Evolutionary conservation across 1,139 yeast species (phyloP).

Genomic region (Candida mesenterica): DNA sequence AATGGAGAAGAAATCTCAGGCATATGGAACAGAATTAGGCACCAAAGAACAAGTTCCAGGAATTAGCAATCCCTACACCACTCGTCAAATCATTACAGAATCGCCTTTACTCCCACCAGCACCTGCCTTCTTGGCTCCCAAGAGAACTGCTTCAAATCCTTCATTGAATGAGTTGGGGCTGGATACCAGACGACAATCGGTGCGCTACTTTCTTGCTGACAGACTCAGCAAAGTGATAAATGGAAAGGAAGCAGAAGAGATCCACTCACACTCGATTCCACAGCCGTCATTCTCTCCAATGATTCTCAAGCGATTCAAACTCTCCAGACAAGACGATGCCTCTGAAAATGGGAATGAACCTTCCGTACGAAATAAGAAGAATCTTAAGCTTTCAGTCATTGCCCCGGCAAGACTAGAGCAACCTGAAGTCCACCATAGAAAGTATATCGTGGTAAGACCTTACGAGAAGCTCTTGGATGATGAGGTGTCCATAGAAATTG

Average conservation of each 20-base stretch:
- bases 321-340: slow-evolving; percentile 7
- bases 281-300: slow-evolving; percentile 26
- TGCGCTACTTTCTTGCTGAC: slow-evolving; percentile 16
- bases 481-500: slow-evolving; percentile 32
- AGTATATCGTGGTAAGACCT: slow-evolving; percentile 23
- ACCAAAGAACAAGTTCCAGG: not conserved
- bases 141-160: not conserved
- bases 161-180: no score
- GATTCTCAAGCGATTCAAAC: slow-evolving; percentile 34
- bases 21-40: not conserved
- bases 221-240: slow-evolving; percentile 21
- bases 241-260: slow-evolving; percentile 6
- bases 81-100: not conserved
- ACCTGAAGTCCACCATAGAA: slow-evolving; percentile 5
- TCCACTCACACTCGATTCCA: slow-evolving; percentile 3
- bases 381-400: not conserved
- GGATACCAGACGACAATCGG: slow-evolving; percentile 9
- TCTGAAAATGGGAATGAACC: no score
- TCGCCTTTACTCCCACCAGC: slow-evolving; percentile 3
- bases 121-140: slow-evolving; percentile 1
- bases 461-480: slow-evolving; percentile 32
- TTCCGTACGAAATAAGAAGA: slow-evolving; percentile 3
- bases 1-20: not conserved
- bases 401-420: slow-evolving; percentile 1
- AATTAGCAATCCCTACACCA: not conserved